phyloP scores from a whole-genome alignment of 1,139 yeast species.

The Scheffersomyces lignicola region DNA sequence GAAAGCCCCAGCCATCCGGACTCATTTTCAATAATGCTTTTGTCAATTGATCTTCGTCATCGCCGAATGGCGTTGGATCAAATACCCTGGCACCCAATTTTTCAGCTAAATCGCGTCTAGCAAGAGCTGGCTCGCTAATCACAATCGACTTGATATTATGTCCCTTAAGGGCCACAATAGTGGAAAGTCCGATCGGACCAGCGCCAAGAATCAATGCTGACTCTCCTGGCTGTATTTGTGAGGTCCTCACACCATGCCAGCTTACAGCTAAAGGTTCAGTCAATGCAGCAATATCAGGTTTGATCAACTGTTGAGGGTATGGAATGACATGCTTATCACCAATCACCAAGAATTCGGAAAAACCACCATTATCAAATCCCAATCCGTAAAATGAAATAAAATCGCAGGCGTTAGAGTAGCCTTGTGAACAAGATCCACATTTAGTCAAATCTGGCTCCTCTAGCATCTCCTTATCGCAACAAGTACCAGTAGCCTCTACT shows the following conservation, averaged over 20 bases:
- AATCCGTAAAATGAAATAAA: slow-evolving; percentile 44
- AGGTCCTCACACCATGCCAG: slow-evolving; percentile 56
- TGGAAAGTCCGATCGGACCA: slow-evolving; percentile 63
- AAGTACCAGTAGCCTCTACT: slow-evolving; percentile 48
- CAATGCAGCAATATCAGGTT: slow-evolving; percentile 55
- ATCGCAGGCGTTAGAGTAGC: slow-evolving; percentile 48
- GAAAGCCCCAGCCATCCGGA: slow-evolving; percentile 54
- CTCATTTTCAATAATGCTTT: slow-evolving; percentile 35
- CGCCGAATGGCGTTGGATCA: slow-evolving; percentile 35
- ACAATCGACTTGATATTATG: slow-evolving; percentile 53
- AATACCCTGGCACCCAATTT: slow-evolving; percentile 48
- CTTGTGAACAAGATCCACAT: slow-evolving; percentile 48
- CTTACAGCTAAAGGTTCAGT: slow-evolving; percentile 59
- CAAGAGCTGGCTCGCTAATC: slow-evolving; percentile 59
- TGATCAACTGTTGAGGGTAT: slow-evolving; percentile 43
- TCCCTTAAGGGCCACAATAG: slow-evolving; percentile 56
- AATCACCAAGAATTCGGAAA: slow-evolving; percentile 50
- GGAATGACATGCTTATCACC: slow-evolving; percentile 47
- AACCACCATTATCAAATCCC: slow-evolving; percentile 52
- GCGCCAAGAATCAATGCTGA: slow-evolving; percentile 54
- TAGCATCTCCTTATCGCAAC: slow-evolving; percentile 53
- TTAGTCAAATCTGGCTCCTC: slow-evolving; percentile 10
- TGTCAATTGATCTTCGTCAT: slow-evolving; percentile 31
- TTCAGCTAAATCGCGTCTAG: slow-evolving; percentile 55
- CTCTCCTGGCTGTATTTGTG: slow-evolving; percentile 41